These are phyloP conservation scores for Pestalotiopsis sp. DNA, from an alignment of 2,329 filamentous ascomycete genomes.

Conservation along the genomic window DNA sequence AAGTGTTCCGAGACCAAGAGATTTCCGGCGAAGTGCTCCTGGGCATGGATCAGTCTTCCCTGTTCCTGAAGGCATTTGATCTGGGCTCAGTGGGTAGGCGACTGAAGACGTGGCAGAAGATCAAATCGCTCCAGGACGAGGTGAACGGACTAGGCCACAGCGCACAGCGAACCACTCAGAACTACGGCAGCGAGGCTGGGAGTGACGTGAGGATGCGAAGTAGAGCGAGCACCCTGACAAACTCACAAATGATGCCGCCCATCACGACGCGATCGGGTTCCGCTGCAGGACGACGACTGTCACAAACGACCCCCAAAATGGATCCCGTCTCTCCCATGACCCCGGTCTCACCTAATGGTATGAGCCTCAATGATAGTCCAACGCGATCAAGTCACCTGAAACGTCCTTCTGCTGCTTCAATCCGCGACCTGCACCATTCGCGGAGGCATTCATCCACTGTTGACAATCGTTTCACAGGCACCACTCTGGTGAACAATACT, in stretches of 20 bases:
- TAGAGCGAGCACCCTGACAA: conserved; percentile 60
- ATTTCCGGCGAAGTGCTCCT: conserved; percentile 92
- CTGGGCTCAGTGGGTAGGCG: conserved; percentile 87
- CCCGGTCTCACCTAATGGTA: conserved; percentile 38
- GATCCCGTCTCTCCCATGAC: conserved; percentile 46
- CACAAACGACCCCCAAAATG: conserved; percentile 55
- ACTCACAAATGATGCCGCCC: conserved; percentile 43
- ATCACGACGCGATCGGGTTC: conserved; percentile 49
- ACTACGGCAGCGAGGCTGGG: conserved; percentile 61
- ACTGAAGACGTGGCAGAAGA: conserved; percentile 95
- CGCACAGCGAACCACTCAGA: conserved; percentile 53
- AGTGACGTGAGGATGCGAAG: conserved; percentile 59
- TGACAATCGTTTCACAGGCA: conserved; percentile 60
- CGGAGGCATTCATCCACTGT: conserved; percentile 81
- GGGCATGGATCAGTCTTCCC: conserved; percentile 91
- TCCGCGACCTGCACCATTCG: conserved; percentile 81
- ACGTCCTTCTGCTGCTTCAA: conserved; percentile 77
- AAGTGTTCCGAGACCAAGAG: conserved; percentile 94
- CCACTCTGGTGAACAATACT: conserved; percentile 33
- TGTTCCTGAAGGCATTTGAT: conserved; percentile 95
- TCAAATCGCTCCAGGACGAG: conserved; percentile 89
- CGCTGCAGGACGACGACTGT: conserved; percentile 49
- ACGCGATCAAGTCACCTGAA: conserved; percentile 53
- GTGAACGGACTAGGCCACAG: conserved; percentile 56
- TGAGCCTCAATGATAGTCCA: conserved; percentile 44